phyloP scores from a whole-genome alignment of 2,329 filamentous ascomycete genomes.

The Plenodomus biglobosus region DNA sequence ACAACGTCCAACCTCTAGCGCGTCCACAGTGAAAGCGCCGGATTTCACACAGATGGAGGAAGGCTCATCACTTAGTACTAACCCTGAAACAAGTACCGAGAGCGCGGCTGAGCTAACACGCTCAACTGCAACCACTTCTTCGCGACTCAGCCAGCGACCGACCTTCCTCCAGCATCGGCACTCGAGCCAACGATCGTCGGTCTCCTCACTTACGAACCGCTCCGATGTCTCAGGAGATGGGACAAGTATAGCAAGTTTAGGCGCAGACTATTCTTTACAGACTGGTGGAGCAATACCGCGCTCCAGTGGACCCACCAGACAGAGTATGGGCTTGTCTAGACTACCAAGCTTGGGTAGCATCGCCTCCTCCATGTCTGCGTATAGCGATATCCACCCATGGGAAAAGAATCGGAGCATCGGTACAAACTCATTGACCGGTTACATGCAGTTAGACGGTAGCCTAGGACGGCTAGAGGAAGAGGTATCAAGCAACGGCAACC shows the following conservation, averaged over 20 bases:
- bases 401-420: slow-evolving; percentile 48
- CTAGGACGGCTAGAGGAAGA: slow-evolving; percentile 64
- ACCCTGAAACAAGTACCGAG: slow-evolving; percentile 37
- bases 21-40: slow-evolving; percentile 44
- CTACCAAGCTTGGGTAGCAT: slow-evolving; percentile 89
- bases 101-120: slow-evolving; percentile 24
- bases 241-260: slow-evolving; percentile 74
- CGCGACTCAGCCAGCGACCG: slow-evolving; percentile 50
- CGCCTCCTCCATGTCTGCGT: slow-evolving; percentile 68
- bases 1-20: slow-evolving; percentile 42
- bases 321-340: slow-evolving; percentile 65
- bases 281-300: slow-evolving; percentile 72
- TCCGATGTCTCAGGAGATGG: slow-evolving; percentile 60
- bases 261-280: slow-evolving; percentile 79
- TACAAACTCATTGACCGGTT: slow-evolving; percentile 37
- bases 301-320: slow-evolving; percentile 40
- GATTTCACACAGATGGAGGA: slow-evolving; percentile 37
- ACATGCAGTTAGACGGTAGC: slow-evolving; percentile 47
- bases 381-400: slow-evolving; percentile 51
- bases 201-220: slow-evolving; percentile 57
- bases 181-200: slow-evolving; percentile 60
- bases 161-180: slow-evolving; percentile 59
- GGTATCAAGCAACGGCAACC: slow-evolving; percentile 48
- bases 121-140: slow-evolving; percentile 22
- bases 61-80: slow-evolving; percentile 30